These are phyloP conservation scores for Diaporthe helianthi DNA, from an alignment of 2,329 filamentous ascomycete genomes.

Conservation along the genomic window DNA sequence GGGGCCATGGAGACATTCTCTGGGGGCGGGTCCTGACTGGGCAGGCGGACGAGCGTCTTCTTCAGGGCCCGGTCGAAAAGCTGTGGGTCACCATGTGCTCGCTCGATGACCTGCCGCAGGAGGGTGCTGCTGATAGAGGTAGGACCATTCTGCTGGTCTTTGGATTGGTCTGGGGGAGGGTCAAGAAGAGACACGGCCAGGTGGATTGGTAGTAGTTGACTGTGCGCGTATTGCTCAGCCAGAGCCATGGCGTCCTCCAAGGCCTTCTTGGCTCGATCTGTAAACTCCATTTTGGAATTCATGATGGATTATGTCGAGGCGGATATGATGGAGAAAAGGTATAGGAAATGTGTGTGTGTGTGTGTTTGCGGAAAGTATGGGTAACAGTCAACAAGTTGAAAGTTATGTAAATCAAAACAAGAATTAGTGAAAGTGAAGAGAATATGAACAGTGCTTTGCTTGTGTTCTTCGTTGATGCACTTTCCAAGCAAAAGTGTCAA, in stretches of 20 bases:
- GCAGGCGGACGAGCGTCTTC: constrained; percentile 87
- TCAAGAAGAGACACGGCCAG: constrained; percentile 84
- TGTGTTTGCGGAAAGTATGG: constrained; percentile 17
- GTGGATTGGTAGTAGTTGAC: constrained; percentile 89
- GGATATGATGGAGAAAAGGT: background rate
- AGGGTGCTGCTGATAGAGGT: constrained; percentile 73
- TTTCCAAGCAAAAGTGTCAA: background rate
- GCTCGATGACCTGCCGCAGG: constrained; percentile 92
- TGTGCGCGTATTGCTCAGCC: constrained; percentile 88
- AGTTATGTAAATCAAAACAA: constrained; percentile 11
- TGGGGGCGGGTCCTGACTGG: constrained; percentile 93
- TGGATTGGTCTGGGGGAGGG: constrained; percentile 76
- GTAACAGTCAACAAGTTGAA: constrained; percentile 18
- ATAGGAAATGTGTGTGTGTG: constrained; percentile 15
- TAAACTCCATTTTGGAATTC: constrained; percentile 87
- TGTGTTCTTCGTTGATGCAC: background rate
- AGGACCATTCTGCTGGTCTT: constrained; percentile 81
- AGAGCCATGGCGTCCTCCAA: constrained; percentile 87
- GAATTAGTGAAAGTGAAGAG: constrained; percentile 5
- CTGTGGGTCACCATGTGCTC: constrained; percentile 91
- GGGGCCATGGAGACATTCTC: constrained; percentile 86
- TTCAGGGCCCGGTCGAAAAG: constrained; percentile 88
- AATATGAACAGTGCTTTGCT: constrained; percentile 32
- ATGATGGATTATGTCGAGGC: constrained; percentile 54
- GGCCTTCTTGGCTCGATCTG: constrained; percentile 89